A percentile compares a stretch with the other conserved stretches of the same genome.
phyloP scores from a whole-genome alignment of 108 stramenopile species.

The Aurantiochytrium sp. region DNA sequence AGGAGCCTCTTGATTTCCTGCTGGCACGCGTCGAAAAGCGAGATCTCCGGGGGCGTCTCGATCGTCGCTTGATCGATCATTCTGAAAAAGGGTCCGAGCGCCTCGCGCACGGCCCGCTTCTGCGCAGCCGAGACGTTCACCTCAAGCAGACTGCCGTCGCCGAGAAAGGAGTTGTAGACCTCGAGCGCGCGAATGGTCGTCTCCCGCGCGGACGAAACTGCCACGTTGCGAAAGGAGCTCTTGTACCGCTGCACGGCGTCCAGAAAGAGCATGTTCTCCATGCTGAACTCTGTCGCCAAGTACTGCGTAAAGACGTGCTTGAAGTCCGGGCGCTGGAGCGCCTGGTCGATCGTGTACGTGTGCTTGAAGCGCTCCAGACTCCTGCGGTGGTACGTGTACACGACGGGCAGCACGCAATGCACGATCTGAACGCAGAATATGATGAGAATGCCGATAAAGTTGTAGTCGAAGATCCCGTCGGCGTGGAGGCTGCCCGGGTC shows the following conservation, averaged over 20 bases:
- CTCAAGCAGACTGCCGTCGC: background rate
- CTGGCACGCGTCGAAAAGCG: background rate
- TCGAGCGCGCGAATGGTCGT: background rate
- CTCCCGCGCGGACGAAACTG: background rate
- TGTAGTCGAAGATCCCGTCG: background rate
- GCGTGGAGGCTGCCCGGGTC: background rate
- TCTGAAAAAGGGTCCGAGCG: background rate
- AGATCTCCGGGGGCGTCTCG: background rate
- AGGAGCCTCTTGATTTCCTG: background rate
- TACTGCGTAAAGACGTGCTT: background rate
- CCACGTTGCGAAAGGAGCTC: background rate
- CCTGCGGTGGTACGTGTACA: background rate
- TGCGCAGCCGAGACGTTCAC: background rate
- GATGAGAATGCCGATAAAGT: background rate
- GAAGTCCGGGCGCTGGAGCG: background rate
- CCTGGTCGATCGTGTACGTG: background rate
- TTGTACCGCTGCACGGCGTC: constrained; percentile 18
- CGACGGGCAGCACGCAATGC: background rate
- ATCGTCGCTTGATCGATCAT: background rate
- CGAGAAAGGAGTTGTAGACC: background rate
- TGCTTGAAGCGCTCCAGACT: background rate
- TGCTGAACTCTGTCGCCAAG: background rate
- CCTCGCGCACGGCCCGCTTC: background rate
- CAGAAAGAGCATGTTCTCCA: constrained; percentile 23
- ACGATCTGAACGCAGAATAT: background rate